Evolutionary conservation across 1,284 basidiomycete genomes (phyloP).

Genomic region (Exobasidium rhododendri): DNA sequence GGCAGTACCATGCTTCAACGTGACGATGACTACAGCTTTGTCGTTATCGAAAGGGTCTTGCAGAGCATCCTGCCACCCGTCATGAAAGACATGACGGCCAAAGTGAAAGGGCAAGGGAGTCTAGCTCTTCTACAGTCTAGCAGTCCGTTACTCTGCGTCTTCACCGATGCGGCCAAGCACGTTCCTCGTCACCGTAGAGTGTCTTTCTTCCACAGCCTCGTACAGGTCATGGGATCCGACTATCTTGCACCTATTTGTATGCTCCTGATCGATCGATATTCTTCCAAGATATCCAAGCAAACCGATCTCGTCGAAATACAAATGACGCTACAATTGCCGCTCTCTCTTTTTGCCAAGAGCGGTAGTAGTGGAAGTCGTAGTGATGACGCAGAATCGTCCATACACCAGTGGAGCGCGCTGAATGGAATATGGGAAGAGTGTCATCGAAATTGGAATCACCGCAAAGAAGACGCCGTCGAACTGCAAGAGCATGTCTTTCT

Average conservation of each 20-base stretch:
- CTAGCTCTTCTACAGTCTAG: constrained; percentile 44
- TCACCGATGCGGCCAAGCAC: constrained; percentile 81
- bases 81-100: constrained; percentile 68
- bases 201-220: constrained; percentile 87
- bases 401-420: constrained; percentile 60
- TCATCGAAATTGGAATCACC: constrained; percentile 29
- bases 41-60: constrained; percentile 91
- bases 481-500: constrained; percentile 39
- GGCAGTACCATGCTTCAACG: constrained; percentile 92
- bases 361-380: constrained; percentile 59
- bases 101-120: constrained; percentile 49
- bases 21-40: constrained; percentile 92
- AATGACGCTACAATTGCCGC: constrained; percentile 65
- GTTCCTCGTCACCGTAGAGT: constrained; percentile 81
- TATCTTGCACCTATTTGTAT: constrained; percentile 82
- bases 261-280: constrained; percentile 76
- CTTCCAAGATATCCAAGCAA: constrained; percentile 70
- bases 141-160: constrained; percentile 71
- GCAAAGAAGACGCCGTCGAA: constrained; percentile 25
- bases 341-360: constrained; percentile 61
- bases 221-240: constrained; percentile 76
- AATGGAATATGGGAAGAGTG: constrained; percentile 41
- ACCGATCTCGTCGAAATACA: constrained; percentile 50
- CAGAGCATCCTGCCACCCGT: constrained; percentile 91
- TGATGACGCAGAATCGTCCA: neutral